phyloP scores from a whole-genome alignment of 441 rosid genomes.

The Pelargonium cotyledonis region DNA sequence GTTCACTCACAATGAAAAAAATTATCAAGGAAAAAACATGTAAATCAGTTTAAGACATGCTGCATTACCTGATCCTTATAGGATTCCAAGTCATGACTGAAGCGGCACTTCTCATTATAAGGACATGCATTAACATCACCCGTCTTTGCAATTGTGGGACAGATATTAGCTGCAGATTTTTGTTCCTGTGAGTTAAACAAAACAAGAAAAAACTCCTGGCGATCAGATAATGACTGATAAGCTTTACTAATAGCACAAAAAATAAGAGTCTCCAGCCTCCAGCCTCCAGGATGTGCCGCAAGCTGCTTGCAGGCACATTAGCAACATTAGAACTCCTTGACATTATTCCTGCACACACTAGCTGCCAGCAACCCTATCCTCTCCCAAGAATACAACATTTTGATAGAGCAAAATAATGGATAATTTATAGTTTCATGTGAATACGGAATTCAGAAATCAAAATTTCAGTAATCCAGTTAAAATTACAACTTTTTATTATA shows the following conservation, averaged over 20 bases:
- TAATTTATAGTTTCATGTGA: neutral
- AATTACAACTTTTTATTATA: too few species aligned
- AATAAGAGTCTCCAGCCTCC: neutral
- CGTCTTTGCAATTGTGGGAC: conserved; percentile 64
- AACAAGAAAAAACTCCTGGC: neutral
- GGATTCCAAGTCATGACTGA: conserved; percentile 72
- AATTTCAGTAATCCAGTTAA: too few species aligned
- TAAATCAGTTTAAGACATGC: neutral
- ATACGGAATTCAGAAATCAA: too few species aligned
- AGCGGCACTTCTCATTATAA: conserved; percentile 61
- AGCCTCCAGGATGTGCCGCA: neutral
- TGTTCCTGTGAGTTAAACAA: conserved; percentile 33
- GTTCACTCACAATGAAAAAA: neutral
- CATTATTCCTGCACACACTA: neutral
- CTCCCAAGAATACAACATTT: neutral
- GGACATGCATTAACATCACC: conserved; percentile 59
- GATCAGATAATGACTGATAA: too few species aligned
- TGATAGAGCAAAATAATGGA: neutral
- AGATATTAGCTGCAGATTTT: conserved; percentile 51
- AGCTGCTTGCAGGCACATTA: neutral
- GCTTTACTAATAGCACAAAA: neutral
- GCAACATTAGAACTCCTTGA: neutral
- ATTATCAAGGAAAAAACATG: neutral
- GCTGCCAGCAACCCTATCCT: neutral
- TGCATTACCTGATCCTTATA: conserved; percentile 61